A percentile compares a stretch with the other conserved stretches of the same genome.
Conservation (phyloP, 1,284 basidiomycete genomes). For the Coniferiporia weirii region DNA sequence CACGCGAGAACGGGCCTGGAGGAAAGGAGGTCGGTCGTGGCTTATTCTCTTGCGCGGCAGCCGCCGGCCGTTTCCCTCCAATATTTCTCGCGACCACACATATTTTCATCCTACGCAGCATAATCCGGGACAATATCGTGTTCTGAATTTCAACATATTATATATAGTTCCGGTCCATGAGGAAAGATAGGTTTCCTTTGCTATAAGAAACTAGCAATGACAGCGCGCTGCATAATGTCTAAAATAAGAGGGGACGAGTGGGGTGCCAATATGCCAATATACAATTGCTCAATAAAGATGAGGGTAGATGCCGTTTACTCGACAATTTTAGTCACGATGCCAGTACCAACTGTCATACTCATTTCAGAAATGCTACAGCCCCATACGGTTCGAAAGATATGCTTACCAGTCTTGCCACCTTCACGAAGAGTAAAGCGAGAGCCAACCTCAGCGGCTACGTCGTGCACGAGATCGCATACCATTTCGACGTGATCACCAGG, state of each 20-base stretch:
- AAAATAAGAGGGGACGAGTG: constrained; percentile 14
- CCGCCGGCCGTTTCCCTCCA: too few relatives aligned
- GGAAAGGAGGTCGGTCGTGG: too few relatives aligned
- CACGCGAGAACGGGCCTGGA: too few relatives aligned
- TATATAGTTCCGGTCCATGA: neutral
- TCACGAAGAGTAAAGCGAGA: constrained; percentile 96
- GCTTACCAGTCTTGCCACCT: constrained; percentile 87
- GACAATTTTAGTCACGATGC: constrained; percentile 82
- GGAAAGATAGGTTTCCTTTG: neutral
- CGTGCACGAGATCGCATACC: constrained; percentile 79
- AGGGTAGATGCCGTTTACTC: constrained; percentile 28
- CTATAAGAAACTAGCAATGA: constrained; percentile 4
- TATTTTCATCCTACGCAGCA: neutral
- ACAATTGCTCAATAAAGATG: constrained; percentile 14
- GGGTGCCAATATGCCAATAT: constrained; percentile 18
- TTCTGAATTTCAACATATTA: neutral
- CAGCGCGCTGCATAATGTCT: constrained; percentile 16
- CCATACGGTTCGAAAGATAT: neutral
- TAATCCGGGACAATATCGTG: neutral
- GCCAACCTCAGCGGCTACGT: constrained; percentile 90
- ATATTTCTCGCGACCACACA: too few relatives aligned
- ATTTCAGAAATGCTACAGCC: neutral
- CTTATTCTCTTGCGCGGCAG: too few relatives aligned
- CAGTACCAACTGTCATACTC: constrained; percentile 69
- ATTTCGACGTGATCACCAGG: constrained; percentile 98